Conservation (phyloP, 2,329 filamentous ascomycete genomes). For the Sporothrix luriei region DNA sequence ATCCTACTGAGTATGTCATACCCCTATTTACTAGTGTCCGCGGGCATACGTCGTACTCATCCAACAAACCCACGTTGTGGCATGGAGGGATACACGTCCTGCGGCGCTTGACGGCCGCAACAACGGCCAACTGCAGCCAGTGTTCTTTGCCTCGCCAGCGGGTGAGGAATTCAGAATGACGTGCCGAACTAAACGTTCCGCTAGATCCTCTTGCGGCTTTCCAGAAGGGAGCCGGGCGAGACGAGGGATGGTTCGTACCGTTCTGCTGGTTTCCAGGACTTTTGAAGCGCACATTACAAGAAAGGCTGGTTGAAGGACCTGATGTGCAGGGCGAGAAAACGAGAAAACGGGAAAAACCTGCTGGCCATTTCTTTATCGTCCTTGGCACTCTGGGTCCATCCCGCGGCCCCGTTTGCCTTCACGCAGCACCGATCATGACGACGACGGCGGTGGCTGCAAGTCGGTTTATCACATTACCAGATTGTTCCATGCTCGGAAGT, state of each 20-base stretch:
- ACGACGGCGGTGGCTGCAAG: not conserved
- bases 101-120: not conserved
- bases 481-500: not conserved
- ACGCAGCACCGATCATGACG: not conserved
- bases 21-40: not conserved
- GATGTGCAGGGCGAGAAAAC: conserved; percentile 4
- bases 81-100: conserved; percentile 10
- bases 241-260: too few species aligned
- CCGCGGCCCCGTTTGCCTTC: not conserved
- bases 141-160: not conserved
- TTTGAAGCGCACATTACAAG: not conserved
- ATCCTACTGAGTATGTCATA: too few species aligned
- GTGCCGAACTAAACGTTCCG: conserved; percentile 8
- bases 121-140: not conserved
- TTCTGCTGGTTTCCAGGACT: not conserved
- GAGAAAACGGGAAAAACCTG: too few species aligned
- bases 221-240: not conserved
- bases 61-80: conserved; percentile 4
- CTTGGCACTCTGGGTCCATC: conserved; percentile 10
- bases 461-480: not conserved
- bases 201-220: not conserved
- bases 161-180: not conserved
- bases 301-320: not conserved
- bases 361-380: not conserved
- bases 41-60: not conserved